Percentiles rank a stretch among this genome's conserved stretches.
Evolutionary conservation across 345 rosid species (phyloP).

Genomic region (Citrus australasica): DNA sequence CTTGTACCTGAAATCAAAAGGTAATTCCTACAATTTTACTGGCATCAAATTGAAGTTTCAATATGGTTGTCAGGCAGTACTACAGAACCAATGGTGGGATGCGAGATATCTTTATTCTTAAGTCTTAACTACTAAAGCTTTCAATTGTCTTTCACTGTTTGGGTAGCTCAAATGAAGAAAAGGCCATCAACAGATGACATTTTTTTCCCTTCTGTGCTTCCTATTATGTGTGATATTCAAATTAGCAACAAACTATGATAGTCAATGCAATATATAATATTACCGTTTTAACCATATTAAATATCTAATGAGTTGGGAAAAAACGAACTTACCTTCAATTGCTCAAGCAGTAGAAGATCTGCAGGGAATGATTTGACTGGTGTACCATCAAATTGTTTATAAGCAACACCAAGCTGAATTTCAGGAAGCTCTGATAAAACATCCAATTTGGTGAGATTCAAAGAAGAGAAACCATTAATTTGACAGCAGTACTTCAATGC

Average conservation of each 20-base stretch:
- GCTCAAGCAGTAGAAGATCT: constrained; percentile 81
- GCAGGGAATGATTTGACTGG: constrained; percentile 78
- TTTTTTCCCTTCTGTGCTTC: background rate
- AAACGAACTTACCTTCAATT: constrained; percentile 49
- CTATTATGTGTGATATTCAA: background rate
- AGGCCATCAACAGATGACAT: background rate
- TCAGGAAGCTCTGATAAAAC: constrained; percentile 84
- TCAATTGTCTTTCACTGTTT: background rate
- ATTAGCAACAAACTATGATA: background rate
- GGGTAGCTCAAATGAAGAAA: background rate
- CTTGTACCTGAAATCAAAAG: background rate
- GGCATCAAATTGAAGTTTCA: background rate
- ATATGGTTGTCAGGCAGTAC: background rate
- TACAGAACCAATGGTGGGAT: background rate
- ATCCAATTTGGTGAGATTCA: constrained; percentile 93
- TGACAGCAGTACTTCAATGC: constrained; percentile 81
- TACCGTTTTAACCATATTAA: background rate
- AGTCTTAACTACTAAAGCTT: background rate
- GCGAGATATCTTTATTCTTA: background rate
- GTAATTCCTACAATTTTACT: background rate
- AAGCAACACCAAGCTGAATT: constrained; percentile 78
- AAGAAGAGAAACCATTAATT: constrained; percentile 91
- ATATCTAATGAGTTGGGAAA: background rate
- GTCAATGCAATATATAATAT: background rate
- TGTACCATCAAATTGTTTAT: constrained; percentile 68